phyloP scores from a whole-genome alignment of 2,329 filamentous ascomycete species.

The Colletotrichum aenigma region DNA sequence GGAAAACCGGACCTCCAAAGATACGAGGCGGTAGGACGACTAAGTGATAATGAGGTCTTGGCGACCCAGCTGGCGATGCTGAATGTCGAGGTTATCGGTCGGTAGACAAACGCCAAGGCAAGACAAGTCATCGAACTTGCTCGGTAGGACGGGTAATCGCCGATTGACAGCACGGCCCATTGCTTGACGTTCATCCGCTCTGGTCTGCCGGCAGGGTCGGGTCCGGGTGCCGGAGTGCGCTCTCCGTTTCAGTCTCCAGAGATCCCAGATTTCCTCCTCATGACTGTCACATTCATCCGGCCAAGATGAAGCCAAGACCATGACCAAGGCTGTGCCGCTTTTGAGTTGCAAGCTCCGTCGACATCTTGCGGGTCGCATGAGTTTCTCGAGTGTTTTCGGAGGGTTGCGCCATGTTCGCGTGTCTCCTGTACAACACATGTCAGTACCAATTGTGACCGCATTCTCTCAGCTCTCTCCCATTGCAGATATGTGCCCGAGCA shows the following conservation, averaged over 20 bases:
- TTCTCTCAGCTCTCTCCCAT: not conserved
- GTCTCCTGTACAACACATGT: not conserved
- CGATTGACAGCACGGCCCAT: conserved; percentile 7
- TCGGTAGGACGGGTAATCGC: conserved; percentile 1
- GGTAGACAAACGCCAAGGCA: not conserved
- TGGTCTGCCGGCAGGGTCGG: not conserved
- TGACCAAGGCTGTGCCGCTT: not conserved
- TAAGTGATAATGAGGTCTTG: not conserved
- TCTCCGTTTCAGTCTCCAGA: not conserved
- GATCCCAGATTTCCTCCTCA: not conserved
- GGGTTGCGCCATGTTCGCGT: not conserved
- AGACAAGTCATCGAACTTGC: not conserved
- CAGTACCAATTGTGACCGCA: not conserved
- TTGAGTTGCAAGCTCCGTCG: not conserved
- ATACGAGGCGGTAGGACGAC: not conserved
- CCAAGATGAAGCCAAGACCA: conserved; percentile 9
- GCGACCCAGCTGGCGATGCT: not conserved
- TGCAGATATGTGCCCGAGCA: not conserved
- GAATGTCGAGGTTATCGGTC: not conserved
- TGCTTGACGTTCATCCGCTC: not conserved
- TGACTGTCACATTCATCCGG: conserved; percentile 4
- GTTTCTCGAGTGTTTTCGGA: not conserved
- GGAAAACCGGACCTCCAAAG: not conserved
- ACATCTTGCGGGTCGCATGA: not conserved
- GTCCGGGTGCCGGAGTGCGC: not conserved